These are phyloP conservation scores for Claviceps paspali DNA, from an alignment of 2,329 filamentous ascomycete genomes.

Conservation along the genomic window DNA sequence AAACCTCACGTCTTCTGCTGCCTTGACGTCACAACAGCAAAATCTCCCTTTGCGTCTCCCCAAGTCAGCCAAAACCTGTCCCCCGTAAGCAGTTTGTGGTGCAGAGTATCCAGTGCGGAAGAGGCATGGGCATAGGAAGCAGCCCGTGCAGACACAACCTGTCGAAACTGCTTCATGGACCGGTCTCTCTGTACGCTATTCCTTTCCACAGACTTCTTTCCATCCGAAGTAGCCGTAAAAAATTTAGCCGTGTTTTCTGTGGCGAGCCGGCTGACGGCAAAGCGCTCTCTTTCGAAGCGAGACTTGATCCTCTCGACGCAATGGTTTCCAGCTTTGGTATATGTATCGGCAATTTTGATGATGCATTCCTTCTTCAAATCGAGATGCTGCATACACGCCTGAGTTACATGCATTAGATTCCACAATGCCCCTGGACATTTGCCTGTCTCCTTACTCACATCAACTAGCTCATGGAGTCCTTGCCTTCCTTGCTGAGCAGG, in stretches of 20 bases:
- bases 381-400: constrained; percentile 2
- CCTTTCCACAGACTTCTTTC: neutral
- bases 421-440: neutral
- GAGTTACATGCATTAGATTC: neutral
- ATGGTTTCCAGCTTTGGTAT: constrained; percentile 3
- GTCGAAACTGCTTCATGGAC: constrained; percentile 1
- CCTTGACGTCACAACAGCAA: too few species aligned
- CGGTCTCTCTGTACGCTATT: neutral
- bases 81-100: neutral
- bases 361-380: constrained; percentile 2
- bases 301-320: constrained; percentile 6
- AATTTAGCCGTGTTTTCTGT: neutral
- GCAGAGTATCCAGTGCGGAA: neutral
- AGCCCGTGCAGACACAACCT: neutral
- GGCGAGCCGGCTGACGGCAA: neutral
- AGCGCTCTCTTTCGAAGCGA: constrained; percentile 4
- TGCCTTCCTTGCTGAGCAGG: constrained; percentile 1
- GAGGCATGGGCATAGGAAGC: neutral
- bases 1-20: too few species aligned
- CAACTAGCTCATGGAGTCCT: constrained; percentile 3
- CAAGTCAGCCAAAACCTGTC: neutral
- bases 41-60: neutral
- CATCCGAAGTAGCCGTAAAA: neutral
- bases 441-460: constrained; percentile 1
- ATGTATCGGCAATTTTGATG: constrained; percentile 2